Percentiles rank a stretch among this genome's conserved stretches.
Conservation (phyloP, 1,139 yeast genomes). For the Schizosaccharomyces versatilis region DNA sequence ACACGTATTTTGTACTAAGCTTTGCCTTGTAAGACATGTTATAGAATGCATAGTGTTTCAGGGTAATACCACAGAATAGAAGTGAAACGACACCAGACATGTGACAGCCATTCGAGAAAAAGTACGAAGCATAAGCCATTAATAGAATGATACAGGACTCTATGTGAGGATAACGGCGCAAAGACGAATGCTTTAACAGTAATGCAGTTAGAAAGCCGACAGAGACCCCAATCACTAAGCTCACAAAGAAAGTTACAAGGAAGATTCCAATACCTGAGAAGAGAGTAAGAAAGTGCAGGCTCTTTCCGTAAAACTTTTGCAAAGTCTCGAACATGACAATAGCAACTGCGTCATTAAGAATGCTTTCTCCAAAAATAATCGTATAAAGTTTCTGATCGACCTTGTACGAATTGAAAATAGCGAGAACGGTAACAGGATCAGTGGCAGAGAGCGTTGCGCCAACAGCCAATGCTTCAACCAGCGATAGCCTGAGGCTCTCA, state of each 20-base stretch:
- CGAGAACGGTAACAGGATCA: conserved; percentile 90
- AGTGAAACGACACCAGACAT: conserved; percentile 35
- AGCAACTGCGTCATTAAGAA: conserved; percentile 89
- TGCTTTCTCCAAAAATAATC: conserved; percentile 86
- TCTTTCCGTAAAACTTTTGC: conserved; percentile 80
- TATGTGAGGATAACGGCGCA: conserved; percentile 82
- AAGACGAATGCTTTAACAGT: conserved; percentile 73
- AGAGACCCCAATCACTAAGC: conserved; percentile 73
- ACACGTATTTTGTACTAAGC: conserved; percentile 82
- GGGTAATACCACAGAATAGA: conserved; percentile 83
- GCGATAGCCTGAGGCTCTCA: conserved; percentile 69
- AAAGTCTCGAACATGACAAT: conserved; percentile 98
- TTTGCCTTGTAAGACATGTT: conserved; percentile 96
- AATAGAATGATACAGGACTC: conserved; percentile 81
- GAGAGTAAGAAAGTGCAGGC: conserved; percentile 49
- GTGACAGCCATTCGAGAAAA: conserved; percentile 95
- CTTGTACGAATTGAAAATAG: conserved; percentile 89
- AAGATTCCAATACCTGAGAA: conserved; percentile 90
- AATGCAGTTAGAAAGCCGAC: conserved; percentile 79
- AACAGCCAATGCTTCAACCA: conserved; percentile 87
- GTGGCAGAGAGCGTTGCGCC: conserved; percentile 97
- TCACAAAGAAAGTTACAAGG: conserved; percentile 77
- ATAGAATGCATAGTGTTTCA: conserved; percentile 89
- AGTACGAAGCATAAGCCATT: conserved; percentile 87
- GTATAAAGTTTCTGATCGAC: conserved; percentile 95